A percentile compares a stretch with the other conserved stretches of the same genome.
phyloP scores from a whole-genome alignment of 2,329 filamentous ascomycete genomes.

The Rasamsonia emersonii region DNA sequence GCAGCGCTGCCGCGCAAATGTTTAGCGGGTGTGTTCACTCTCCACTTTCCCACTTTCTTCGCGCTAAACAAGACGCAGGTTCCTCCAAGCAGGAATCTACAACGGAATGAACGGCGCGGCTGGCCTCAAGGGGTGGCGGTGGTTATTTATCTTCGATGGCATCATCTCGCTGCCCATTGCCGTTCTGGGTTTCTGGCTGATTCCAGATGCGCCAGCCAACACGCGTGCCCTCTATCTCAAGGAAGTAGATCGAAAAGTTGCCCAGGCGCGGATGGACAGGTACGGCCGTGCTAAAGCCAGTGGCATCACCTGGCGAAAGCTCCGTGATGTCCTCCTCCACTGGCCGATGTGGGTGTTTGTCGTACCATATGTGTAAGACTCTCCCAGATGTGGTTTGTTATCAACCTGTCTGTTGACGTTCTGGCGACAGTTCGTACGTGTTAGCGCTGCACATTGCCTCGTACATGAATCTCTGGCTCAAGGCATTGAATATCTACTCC shows the following conservation, averaged over 20 bases:
- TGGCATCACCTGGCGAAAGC: conserved; percentile 5
- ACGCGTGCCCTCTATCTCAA: conserved; percentile 17
- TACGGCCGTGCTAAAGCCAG: conserved; percentile 5
- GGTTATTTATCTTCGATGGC: conserved; percentile 53
- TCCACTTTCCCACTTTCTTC: neutral
- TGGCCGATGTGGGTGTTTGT: conserved; percentile 8
- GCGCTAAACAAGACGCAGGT: neutral
- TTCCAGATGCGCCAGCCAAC: conserved; percentile 35
- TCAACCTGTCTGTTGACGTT: neutral
- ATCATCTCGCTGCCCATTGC: conserved; percentile 38
- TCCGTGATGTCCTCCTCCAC: conserved; percentile 5
- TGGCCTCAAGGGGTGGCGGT: conserved; percentile 51
- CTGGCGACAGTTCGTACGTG: conserved; percentile 6
- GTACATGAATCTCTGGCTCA: conserved; percentile 10
- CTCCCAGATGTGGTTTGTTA: neutral
- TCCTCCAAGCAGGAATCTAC: conserved; percentile 42
- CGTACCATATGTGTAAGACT: conserved; percentile 8
- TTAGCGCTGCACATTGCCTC: conserved; percentile 8
- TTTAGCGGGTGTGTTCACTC: conserved; percentile 5
- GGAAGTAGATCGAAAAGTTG: conserved; percentile 6
- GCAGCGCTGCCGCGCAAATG: conserved; percentile 7
- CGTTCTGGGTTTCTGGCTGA: conserved; percentile 31
- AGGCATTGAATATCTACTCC: conserved; percentile 6
- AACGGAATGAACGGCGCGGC: conserved; percentile 49
- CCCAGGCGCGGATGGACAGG: conserved; percentile 6